These are phyloP conservation scores for Barbatosphaeria neglecta DNA, from an alignment of 495 filamentous ascomycete species.

Conservation along the genomic window DNA sequence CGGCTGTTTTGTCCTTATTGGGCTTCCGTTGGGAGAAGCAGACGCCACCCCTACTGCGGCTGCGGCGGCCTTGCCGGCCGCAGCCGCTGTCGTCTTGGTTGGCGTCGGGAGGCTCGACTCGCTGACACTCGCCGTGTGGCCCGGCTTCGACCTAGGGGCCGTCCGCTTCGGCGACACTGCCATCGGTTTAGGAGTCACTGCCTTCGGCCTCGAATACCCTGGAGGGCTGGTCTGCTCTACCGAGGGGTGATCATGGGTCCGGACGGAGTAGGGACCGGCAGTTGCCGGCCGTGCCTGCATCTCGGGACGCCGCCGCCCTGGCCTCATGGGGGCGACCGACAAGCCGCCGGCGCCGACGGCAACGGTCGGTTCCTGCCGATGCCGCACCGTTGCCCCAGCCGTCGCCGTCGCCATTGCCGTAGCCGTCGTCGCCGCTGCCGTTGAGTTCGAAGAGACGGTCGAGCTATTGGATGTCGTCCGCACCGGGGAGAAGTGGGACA, in stretches of 20 bases:
- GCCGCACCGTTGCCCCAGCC: constrained; percentile 22
- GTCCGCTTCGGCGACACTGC: constrained; percentile 31
- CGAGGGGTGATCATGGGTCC: constrained; percentile 31
- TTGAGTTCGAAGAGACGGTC: constrained; percentile 28
- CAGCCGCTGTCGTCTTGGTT: constrained; percentile 12
- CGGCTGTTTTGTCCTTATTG: constrained; percentile 24
- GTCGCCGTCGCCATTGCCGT: too few species aligned
- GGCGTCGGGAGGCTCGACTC: constrained; percentile 30
- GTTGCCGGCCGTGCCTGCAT: constrained; percentile 41
- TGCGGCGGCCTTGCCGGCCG: constrained; percentile 9
- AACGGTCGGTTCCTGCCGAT: constrained; percentile 25
- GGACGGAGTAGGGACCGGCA: constrained; percentile 46
- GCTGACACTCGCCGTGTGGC: constrained; percentile 30
- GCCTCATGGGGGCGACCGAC: constrained; percentile 44
- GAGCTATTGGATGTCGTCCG: constrained; percentile 34
- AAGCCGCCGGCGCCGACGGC: constrained; percentile 34
- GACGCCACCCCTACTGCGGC: constrained; percentile 20
- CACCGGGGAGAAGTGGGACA: constrained; percentile 50
- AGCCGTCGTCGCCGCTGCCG: constrained; percentile 21
- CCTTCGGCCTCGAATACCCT: constrained; percentile 18
- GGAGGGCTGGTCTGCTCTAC: constrained; percentile 29
- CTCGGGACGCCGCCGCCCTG: constrained; percentile 37
- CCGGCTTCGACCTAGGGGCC: constrained; percentile 25
- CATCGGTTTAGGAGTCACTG: constrained; percentile 28
- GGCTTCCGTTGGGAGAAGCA: constrained; percentile 19